Evolutionary conservation across 148 eudicot genomes (phyloP).

Genomic region (Linanthus parryae): DNA sequence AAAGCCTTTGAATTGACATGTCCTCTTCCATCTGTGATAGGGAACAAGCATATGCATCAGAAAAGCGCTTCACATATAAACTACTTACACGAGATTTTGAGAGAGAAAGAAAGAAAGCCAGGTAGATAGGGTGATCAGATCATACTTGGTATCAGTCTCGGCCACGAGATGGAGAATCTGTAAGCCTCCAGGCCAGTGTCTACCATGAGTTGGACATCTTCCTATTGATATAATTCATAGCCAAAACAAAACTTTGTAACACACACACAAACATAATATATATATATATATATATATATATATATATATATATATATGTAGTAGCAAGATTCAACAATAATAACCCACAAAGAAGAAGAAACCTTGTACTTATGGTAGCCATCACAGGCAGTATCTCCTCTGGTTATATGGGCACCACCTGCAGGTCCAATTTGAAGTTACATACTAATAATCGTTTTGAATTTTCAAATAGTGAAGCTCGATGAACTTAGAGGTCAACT

Average conservation of each 20-base stretch:
- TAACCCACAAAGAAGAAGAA: no score
- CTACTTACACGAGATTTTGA: background rate
- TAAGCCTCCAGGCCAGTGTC: slow-evolving; percentile 63
- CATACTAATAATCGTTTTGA: no score
- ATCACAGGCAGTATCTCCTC: slow-evolving; percentile 55
- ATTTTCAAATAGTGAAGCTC: no score
- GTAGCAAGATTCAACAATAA: no score
- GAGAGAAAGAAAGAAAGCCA: no score
- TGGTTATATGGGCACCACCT: slow-evolving; percentile 25
- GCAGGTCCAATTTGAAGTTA: no score
- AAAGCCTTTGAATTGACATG: slow-evolving; percentile 42
- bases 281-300: no score
- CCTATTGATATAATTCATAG: slow-evolving; percentile 21
- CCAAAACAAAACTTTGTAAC: background rate
- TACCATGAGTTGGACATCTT: slow-evolving; percentile 53
- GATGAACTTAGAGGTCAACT: no score
- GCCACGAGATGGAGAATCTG: slow-evolving; percentile 65
- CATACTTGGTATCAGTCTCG: slow-evolving; percentile 61
- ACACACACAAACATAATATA: background rate
- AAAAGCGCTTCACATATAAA: background rate
- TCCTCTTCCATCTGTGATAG: slow-evolving; percentile 51
- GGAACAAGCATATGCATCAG: background rate
- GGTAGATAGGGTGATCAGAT: no score
- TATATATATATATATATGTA: no score
- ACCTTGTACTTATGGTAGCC: slow-evolving; percentile 70